These are phyloP conservation scores for Physcomitrium patens DNA, from an alignment of 225 moss, liverwort and hornwort genomes.

Conservation along the genomic window DNA sequence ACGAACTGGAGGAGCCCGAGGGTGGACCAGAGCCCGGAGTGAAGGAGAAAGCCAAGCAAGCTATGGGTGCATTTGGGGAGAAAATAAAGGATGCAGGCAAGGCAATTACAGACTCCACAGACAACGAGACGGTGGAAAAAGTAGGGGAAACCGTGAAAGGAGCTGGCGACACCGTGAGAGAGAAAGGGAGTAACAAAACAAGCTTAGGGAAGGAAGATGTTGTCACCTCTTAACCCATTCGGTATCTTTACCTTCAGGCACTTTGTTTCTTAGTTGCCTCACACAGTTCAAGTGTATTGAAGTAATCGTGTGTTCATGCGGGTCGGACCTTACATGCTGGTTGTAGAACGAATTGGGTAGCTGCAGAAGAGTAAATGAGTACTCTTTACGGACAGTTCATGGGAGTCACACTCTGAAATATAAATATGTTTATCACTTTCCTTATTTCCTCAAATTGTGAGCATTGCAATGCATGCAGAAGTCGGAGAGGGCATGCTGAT, in stretches of 20 bases:
- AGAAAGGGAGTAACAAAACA: constrained; percentile 25
- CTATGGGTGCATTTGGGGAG: constrained; percentile 34
- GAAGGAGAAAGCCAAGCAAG: constrained; percentile 48
- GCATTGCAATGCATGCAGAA: neutral
- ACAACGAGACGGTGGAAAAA: constrained; percentile 17
- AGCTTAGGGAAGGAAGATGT: constrained; percentile 41
- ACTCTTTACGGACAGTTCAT: neutral
- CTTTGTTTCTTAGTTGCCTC: neutral
- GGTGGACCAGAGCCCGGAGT: constrained; percentile 43
- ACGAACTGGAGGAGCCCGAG: constrained; percentile 51
- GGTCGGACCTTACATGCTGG: neutral
- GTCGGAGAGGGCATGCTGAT: neutral
- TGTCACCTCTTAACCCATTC: constrained; percentile 40
- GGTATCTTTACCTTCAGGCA: neutral
- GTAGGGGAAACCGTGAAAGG: constrained; percentile 48
- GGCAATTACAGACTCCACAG: constrained; percentile 35
- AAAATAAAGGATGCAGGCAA: constrained; percentile 49
- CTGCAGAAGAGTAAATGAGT: neutral
- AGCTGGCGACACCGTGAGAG: constrained; percentile 35
- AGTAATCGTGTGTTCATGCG: neutral
- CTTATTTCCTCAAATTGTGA: neutral
- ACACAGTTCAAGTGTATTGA: neutral
- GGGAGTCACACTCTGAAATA: neutral
- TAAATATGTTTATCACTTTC: neutral
- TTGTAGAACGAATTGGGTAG: neutral